Evolutionary conservation across 2,329 filamentous ascomycete species (phyloP), one percentile per base, ranked within the genome.

Genomic region (Cadophora malorum): DNA sequence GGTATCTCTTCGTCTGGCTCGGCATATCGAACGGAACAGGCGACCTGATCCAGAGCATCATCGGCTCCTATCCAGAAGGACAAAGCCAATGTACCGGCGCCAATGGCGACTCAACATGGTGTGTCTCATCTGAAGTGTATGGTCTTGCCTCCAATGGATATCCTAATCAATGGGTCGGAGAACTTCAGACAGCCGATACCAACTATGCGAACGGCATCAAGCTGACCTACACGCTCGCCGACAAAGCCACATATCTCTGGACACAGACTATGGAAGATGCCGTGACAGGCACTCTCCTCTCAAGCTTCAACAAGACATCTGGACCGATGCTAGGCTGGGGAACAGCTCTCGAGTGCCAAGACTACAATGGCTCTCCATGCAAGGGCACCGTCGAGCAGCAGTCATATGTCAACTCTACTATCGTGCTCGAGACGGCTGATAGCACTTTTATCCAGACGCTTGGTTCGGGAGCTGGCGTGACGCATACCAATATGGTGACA

Each of bases 71-170:
- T 38, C 69, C 71, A 0, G 55, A 66, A 4, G 74, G 74, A 16
- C 62, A 66, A 59, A 63, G 50, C 41, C 31, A 74, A 71, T 75
- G 73, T 63, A 64, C 62, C 50, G 74, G 73, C 19, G 10, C 69
- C 1, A 61, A 69, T 19, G 74, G 70, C 45, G 70, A 74, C 49
- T 67, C 67, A n/a, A 66, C 69, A 9, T 73, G 74, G 74, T 76
- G 74, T 45, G 70, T 76, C 49, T 73, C 72, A 9, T 73, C 75
- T 33, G 74, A 75, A 64, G 74, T 76, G 1, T 76, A 74, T 50
- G 41, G 41, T 19, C 12, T 16, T 12, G 41, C 14, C 41, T 16
- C 41, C 5, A 19, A 45, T 19, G 41, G 41, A 45, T 19, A 6
- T 16, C 41, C 41, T 1, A 45, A 45, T 12, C 41, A 45, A 45